Conservation (phyloP, 805 yeast genomes). For the Monosporozyma servazzii region DNA sequence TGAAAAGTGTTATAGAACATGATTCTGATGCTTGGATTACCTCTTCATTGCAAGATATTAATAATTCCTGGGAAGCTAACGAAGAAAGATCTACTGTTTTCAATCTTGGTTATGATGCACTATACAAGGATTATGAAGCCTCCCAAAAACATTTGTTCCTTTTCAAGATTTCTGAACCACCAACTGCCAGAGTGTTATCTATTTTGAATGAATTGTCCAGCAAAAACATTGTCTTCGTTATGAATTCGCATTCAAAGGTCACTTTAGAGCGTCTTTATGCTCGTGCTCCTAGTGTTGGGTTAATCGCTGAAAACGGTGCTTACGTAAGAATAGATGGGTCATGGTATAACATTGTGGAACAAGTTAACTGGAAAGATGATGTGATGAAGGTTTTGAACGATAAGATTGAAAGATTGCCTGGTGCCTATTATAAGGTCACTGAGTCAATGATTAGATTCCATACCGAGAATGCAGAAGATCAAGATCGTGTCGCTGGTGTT, state of each 20-base stretch:
- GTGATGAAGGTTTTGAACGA: slow-evolving; percentile 28
- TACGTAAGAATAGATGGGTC: slow-evolving; percentile 47
- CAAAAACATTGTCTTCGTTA: slow-evolving; percentile 58
- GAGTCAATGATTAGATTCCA: slow-evolving; percentile 73
- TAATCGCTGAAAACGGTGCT: slow-evolving; percentile 88
- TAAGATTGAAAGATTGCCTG: slow-evolving; percentile 67
- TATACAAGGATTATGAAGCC: slow-evolving; percentile 24
- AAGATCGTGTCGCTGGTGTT: slow-evolving; percentile 54
- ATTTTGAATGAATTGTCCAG: slow-evolving; percentile 58
- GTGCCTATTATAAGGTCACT: slow-evolving; percentile 59
- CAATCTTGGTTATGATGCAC: slow-evolving; percentile 25
- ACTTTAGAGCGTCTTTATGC: slow-evolving; percentile 63
- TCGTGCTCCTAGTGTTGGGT: slow-evolving; percentile 60
- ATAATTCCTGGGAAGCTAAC: slow-evolving; percentile 43
- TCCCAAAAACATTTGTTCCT: slow-evolving; percentile 37
- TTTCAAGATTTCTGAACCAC: slow-evolving; percentile 42
- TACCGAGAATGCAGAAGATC: slow-evolving; percentile 56
- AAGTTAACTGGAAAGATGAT: slow-evolving; percentile 35
- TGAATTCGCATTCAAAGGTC: slow-evolving; percentile 53
- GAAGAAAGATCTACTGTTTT: slow-evolving; percentile 31
- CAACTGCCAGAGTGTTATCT: slow-evolving; percentile 48
- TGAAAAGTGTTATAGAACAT: slow-evolving; percentile 49
- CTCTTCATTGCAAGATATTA: slow-evolving; percentile 45
- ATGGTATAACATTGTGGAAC: slow-evolving; percentile 59
- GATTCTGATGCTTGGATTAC: slow-evolving; percentile 73